phyloP scores from a whole-genome alignment of 2,329 filamentous ascomycete species.

The Chaetomium olivaceum region DNA sequence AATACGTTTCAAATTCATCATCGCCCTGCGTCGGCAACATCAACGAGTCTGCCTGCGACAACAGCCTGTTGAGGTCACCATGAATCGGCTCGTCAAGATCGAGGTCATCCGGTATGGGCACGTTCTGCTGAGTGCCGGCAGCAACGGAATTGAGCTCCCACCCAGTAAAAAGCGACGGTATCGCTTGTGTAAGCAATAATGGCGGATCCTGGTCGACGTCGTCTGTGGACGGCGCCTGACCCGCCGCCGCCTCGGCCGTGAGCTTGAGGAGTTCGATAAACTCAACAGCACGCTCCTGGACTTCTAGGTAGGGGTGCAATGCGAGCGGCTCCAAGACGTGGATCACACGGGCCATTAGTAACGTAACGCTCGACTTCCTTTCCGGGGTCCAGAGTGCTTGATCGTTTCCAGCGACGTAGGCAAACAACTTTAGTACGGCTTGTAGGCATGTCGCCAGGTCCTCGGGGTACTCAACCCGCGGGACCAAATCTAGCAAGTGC shows the following conservation, averaged over 20 bases:
- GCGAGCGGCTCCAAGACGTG: slow-evolving; percentile 78
- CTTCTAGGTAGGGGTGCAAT: slow-evolving; percentile 83
- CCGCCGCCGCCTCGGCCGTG: slow-evolving; percentile 75
- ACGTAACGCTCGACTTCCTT: slow-evolving; percentile 70
- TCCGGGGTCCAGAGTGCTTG: slow-evolving; percentile 68
- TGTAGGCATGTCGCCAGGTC: slow-evolving; percentile 81
- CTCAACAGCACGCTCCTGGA: slow-evolving; percentile 92
- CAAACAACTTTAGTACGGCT: slow-evolving; percentile 81
- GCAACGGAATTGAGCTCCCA: slow-evolving; percentile 93
- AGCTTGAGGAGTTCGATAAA: slow-evolving; percentile 88
- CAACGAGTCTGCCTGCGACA: slow-evolving; percentile 59
- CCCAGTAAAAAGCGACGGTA: slow-evolving; percentile 82
- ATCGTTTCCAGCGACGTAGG: slow-evolving; percentile 66
- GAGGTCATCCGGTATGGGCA: slow-evolving; percentile 73
- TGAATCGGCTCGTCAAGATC: slow-evolving; percentile 84
- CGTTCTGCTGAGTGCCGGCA: slow-evolving; percentile 76
- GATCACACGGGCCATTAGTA: slow-evolving; percentile 79
- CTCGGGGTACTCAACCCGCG: slow-evolving; percentile 59
- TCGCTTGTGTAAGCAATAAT: slow-evolving; percentile 82
- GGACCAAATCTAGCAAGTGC: slow-evolving; percentile 67
- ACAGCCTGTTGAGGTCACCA: slow-evolving; percentile 65
- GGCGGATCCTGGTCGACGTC: slow-evolving; percentile 67
- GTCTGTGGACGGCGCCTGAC: slow-evolving; percentile 60
- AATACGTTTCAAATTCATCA: slow-evolving; percentile 68
- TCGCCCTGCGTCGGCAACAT: slow-evolving; percentile 54